These are phyloP conservation scores for Cyphellophora europaea DNA, from an alignment of 2,329 filamentous ascomycete genomes.

Conservation along the genomic window DNA sequence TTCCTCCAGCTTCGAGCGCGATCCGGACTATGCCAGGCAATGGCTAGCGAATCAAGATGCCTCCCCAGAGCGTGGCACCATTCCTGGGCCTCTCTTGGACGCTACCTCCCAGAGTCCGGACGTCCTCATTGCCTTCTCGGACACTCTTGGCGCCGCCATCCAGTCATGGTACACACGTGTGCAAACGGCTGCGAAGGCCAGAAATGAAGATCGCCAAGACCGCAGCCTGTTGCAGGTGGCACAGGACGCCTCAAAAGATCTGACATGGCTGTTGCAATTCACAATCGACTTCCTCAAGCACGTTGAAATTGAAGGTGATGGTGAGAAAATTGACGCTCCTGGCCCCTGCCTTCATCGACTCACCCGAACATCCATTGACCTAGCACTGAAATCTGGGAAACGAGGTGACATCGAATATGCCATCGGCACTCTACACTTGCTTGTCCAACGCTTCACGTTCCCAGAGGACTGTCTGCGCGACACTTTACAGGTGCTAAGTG, in stretches of 20 bases:
- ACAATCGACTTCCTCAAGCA: background rate
- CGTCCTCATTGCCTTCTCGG: background rate
- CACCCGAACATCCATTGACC: background rate
- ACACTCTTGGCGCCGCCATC: background rate
- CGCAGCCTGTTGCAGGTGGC: background rate
- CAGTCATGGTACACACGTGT: background rate
- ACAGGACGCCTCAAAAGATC: background rate
- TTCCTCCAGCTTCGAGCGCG: background rate
- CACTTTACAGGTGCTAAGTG: constrained; percentile 13
- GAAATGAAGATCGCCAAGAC: background rate
- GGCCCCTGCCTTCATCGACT: background rate
- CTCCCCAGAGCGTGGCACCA: background rate
- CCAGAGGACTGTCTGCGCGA: constrained; percentile 11
- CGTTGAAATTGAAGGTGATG: background rate
- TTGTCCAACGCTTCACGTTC: constrained; percentile 11
- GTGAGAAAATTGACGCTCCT: no score
- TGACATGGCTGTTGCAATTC: constrained; percentile 1
- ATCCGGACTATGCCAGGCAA: background rate
- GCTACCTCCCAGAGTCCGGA: background rate
- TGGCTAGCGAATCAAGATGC: background rate
- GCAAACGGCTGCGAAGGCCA: background rate
- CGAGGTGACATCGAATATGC: constrained; percentile 13
- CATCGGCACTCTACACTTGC: constrained; percentile 11
- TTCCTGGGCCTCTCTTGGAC: background rate
- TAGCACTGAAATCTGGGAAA: constrained; percentile 9